Percentiles rank a stretch among this genome's conserved stretches.
Evolutionary conservation across 2,329 filamentous ascomycete genomes (phyloP).

Genomic region (Aspergillus tanneri): DNA sequence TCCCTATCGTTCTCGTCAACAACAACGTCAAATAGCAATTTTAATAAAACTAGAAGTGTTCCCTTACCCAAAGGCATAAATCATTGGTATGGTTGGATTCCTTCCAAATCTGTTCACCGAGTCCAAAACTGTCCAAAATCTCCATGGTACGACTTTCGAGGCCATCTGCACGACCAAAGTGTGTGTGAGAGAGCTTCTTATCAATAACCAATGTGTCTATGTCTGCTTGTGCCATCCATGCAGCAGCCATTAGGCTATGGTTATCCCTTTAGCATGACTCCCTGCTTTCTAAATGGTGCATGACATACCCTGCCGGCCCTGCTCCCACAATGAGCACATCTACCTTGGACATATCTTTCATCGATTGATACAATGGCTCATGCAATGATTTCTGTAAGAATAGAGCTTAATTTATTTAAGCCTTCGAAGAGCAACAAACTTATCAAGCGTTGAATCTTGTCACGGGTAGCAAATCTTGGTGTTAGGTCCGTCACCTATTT

Average conservation of each 20-base stretch:
- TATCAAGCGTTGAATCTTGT: too few species aligned
- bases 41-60: neutral
- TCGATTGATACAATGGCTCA: neutral
- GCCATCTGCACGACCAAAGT: constrained; percentile 51
- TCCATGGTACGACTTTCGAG: constrained; percentile 67
- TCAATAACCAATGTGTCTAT: constrained; percentile 18
- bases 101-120: constrained; percentile 60
- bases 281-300: neutral
- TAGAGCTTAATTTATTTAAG: too few species aligned
- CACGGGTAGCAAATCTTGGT: too few species aligned
- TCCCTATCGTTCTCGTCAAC: too few species aligned
- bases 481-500: too few species aligned
- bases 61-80: constrained; percentile 28
- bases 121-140: constrained; percentile 71
- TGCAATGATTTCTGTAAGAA: too few species aligned
- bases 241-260: constrained; percentile 15
- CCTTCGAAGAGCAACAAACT: too few species aligned
- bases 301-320: constrained; percentile 13
- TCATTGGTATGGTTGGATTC: constrained; percentile 30
- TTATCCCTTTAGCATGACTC: too few species aligned
- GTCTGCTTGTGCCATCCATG: constrained; percentile 13
- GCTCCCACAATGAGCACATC: constrained; percentile 19
- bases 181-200: constrained; percentile 9
- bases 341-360: neutral
- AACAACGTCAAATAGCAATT: too few species aligned